Base-by-base conservation (phyloP, 2,329 filamentous ascomycete species). In the Cladobotryum mycophilum region DNA sequence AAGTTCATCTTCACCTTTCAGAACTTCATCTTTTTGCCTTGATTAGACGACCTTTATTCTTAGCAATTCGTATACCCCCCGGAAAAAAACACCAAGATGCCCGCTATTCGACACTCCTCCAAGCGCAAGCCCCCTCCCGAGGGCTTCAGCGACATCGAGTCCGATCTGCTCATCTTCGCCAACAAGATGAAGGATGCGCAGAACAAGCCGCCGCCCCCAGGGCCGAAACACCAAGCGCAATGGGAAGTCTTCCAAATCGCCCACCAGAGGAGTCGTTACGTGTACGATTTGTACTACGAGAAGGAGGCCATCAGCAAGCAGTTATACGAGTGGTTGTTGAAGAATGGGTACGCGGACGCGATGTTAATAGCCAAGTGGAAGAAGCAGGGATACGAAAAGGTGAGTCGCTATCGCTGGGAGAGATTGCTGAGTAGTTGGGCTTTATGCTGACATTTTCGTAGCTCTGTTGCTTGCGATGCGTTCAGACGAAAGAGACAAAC, bases 361-460 rank as follows among this genome's bases (percentile, higher is more conserved):
- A 93, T 91, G 75, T 74, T 99, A 64, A 97, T 99, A 65, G 93
- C 93, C 13, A 99, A 99, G 74, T 99, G 93, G 93, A 99, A 99
- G 82, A 99, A 99, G 75, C 88, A 95, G 64, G 93, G 93, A 14
- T 99, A 99, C 64, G 93, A 99, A 71, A 96, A 97, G 84, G 88
- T 89, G 68, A 47, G 76, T 67, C 22, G 33, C 5, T 36, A 20
- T 20, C 5, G 3, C 20, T 3, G 22, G 4, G 41, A 30, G 5
- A 8, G 3, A 25, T 6, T 0, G 15, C 8, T 30, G 22, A 18
- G 20, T 37, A 2, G 20, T 13, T 5, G n/a, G n/a, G 3, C 14
- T 43, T 22, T n/a, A 14, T 54, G 44, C 63, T 72, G 53, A 69
- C 51, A 45, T 37, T 5, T 42, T 20, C 17, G 34, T 63, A 93